Base-by-base conservation (phyloP, 140 eudicot species). In the Oenanthe javanica region DNA sequence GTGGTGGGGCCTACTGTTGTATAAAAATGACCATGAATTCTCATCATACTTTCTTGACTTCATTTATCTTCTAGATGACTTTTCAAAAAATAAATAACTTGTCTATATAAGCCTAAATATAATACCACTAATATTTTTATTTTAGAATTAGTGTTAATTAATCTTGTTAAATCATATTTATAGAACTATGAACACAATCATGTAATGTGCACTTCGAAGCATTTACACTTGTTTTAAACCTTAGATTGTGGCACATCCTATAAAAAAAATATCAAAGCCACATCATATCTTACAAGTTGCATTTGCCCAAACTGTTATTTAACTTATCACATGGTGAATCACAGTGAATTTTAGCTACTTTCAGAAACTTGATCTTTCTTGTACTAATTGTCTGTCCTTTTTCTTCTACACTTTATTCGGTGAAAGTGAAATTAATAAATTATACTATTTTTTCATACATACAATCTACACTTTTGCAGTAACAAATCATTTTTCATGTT, bases 1-100 rank as follows among this genome's bases (percentile, higher is more conserved):
- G 50, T 66, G 43, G 25, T 57, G 47, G 77, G 84, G 81, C 81
- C 77, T 49, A 74, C 76, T 71, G 40, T 81, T 72, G 79, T 48
- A 59, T 73, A 5, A 57, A 47, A 3, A 59, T 12, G 81, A 73
- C 72, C 75, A 59, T 12, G 40, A 45, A 36, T 81, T 40, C 19
- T 19, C 69, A 31, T 18, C 46, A 67, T 36, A 15, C 25, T 21
- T 64, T 19, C 81, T 76, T 82, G 81, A 67, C 81, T 40, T 18
- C 45, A 51, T 50, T 67, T 13, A 45, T 31, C 77, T 82, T 76
- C 81, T 75, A 75, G 77, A 59, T 18, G 59, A 47, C 77, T 43
- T 43, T 31, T 31, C 36, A 31, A 31, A 31, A 31, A 31, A 31
- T 31, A 31, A 31, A 31, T 31, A 31, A 61, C 36, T 21, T 61